Evolutionary conservation across 2,329 filamentous ascomycete species (phyloP), one percentile per base, ranked within the genome.

Genomic region (Cytospora piceae): DNA sequence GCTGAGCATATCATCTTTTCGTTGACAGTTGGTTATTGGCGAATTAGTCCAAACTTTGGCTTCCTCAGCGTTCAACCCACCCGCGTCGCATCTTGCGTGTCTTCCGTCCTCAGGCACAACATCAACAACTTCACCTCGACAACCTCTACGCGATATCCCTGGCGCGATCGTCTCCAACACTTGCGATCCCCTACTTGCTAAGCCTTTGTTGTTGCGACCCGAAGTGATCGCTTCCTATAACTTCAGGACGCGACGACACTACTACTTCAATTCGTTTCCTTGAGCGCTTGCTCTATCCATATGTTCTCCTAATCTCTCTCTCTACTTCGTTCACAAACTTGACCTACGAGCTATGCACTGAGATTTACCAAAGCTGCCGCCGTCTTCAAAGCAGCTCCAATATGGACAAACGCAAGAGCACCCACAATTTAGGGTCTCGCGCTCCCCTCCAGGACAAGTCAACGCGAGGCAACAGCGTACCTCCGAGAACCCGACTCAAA

Each of bases 391-490:
- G 49, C 46, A 51, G 15, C 31, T 51, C 34, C 66, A 60, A 57
- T 34, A 63, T 66, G 63, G 60, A 68, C 56, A 66, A 58, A 31
- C 63, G n/a, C 55, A 39, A 37, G 49, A 17, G 60, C 54, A 24
- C 42, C 51, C 52, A 66, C 29, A 42, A 51, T 20, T 29, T 42
- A 14, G 31, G 51, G 27, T 58, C 60, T n/a, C 63, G 63, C 27
- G 52, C 57, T 11, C 66, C 66, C 22, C 54, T 68, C 32, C 57
- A 63, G 7, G 60, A 68, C 27, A 68, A 61, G 20, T 51, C 42
- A n/a, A 68, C 52, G 52, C 53, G 60, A 59, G 56, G 51, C 34
- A 68, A 68, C 42, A 63, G 60, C 46, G 59, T 59, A 31, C 63
- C 66, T 34, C 34, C 52, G 17, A 51, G 51, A 17, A 7, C 20